Conservation (phyloP, 805 yeast genomes). For the Hanseniaspora meyeri region DNA sequence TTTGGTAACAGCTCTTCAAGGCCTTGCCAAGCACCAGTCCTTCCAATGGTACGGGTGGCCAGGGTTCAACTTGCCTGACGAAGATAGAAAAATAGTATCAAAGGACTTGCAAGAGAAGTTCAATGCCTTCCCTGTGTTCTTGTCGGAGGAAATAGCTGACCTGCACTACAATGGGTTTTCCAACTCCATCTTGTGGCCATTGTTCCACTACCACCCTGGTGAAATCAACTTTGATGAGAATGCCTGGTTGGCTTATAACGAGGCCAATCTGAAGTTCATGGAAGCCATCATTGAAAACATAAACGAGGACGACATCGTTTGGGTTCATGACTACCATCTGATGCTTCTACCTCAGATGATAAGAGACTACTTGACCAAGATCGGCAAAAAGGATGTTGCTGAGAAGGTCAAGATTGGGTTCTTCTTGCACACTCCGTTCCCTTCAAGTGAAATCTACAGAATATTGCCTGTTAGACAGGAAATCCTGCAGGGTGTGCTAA, state of each 20-base stretch:
- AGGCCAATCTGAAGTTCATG: slow-evolving; percentile 79
- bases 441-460: slow-evolving; percentile 90
- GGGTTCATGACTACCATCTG: slow-evolving; percentile 97
- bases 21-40: slow-evolving; percentile 65
- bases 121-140: slow-evolving; percentile 79
- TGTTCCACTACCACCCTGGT: slow-evolving; percentile 97
- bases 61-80: slow-evolving; percentile 70
- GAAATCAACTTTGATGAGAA: slow-evolving; percentile 96
- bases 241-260: slow-evolving; percentile 96
- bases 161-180: slow-evolving; percentile 93
- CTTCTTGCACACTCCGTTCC: slow-evolving; percentile 95
- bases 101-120: slow-evolving; percentile 62
- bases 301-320: slow-evolving; percentile 73
- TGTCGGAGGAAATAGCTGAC: slow-evolving; percentile 83
- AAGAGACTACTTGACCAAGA: slow-evolving; percentile 40
- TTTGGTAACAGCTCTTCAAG: slow-evolving; percentile 87
- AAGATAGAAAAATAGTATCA: slow-evolving; percentile 57
- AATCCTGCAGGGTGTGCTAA: slow-evolving; percentile 77
- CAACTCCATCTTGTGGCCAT: slow-evolving; percentile 92
- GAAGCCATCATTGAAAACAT: slow-evolving; percentile 55
- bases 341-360: slow-evolving; percentile 89
- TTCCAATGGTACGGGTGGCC: slow-evolving; percentile 99
- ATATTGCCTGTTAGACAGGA: slow-evolving; percentile 91
- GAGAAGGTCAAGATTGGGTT: slow-evolving; percentile 71
- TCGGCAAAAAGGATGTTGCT: slow-evolving; percentile 20